Evolutionary conservation across 179 eudicot genomes (phyloP).

Genomic region (Actinidia chinensis): DNA sequence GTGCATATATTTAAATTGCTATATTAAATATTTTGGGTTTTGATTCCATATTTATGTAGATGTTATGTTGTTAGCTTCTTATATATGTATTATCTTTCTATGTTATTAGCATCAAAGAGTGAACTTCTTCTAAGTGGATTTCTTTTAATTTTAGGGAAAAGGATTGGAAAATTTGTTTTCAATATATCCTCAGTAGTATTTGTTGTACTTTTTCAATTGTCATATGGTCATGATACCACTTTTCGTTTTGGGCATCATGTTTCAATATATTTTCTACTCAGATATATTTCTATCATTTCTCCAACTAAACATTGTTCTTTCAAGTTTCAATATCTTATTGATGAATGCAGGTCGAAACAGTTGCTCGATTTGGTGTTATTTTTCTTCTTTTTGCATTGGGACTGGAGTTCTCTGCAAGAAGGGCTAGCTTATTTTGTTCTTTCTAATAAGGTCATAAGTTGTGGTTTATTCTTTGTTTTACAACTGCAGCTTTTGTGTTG

Average conservation of each 20-base stretch:
- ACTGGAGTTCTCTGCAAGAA: constrained; percentile 75
- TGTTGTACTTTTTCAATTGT: background rate
- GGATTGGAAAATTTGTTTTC: background rate
- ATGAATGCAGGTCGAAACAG: constrained; percentile 73
- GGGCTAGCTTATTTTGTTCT: constrained; percentile 40
- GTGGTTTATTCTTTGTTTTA: constrained; percentile 17
- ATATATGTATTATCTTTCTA: background rate
- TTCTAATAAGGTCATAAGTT: constrained; percentile 50
- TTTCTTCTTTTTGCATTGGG: constrained; percentile 92
- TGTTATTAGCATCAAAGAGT: too few species aligned
- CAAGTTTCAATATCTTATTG: background rate
- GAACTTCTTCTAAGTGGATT: background rate
- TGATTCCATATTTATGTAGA: background rate
- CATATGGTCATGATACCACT: constrained; percentile 3
- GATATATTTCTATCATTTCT: background rate
- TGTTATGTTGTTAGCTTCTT: constrained; percentile 3
- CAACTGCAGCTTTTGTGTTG: constrained; percentile 67
- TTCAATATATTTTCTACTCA: background rate
- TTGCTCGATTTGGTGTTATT: constrained; percentile 94
- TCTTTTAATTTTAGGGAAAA: background rate
- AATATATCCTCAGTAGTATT: background rate
- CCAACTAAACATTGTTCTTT: background rate
- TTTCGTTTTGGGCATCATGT: background rate
- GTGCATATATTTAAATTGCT: too few species aligned
- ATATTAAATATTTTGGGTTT: background rate